phyloP scores from a whole-genome alignment of 257 asterid species.

The Solanum okadae region DNA sequence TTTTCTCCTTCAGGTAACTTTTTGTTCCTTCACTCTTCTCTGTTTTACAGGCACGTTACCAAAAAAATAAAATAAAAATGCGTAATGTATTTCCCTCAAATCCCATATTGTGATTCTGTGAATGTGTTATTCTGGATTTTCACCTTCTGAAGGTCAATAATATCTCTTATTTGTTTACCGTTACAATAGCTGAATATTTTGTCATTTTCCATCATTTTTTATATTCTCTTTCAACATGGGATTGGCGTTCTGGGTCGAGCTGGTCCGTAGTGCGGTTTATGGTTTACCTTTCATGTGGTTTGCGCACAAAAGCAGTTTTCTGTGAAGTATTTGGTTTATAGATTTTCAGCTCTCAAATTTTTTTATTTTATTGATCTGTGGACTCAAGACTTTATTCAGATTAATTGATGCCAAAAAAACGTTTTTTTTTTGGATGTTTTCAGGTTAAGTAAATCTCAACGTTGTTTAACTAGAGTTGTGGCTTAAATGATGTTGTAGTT shows the following conservation, averaged over 20 bases:
- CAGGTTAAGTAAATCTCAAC: background rate
- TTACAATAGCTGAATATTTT: background rate
- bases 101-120: background rate
- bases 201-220: background rate
- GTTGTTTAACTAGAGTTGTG: background rate
- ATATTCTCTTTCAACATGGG: background rate
- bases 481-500: background rate
- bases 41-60: background rate
- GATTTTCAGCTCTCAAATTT: background rate
- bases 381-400: background rate
- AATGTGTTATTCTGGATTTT: background rate
- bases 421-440: background rate
- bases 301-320: background rate
- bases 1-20: background rate
- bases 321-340: background rate
- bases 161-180: background rate
- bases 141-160: background rate
- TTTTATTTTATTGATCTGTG: background rate
- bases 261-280: background rate
- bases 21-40: background rate
- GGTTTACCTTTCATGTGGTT: background rate
- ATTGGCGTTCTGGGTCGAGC: background rate
- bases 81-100: background rate
- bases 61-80: background rate
- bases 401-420: background rate